Evolutionary conservation across 2,329 filamentous ascomycete genomes (phyloP).

Genomic region (Whalleya microplaca): DNA sequence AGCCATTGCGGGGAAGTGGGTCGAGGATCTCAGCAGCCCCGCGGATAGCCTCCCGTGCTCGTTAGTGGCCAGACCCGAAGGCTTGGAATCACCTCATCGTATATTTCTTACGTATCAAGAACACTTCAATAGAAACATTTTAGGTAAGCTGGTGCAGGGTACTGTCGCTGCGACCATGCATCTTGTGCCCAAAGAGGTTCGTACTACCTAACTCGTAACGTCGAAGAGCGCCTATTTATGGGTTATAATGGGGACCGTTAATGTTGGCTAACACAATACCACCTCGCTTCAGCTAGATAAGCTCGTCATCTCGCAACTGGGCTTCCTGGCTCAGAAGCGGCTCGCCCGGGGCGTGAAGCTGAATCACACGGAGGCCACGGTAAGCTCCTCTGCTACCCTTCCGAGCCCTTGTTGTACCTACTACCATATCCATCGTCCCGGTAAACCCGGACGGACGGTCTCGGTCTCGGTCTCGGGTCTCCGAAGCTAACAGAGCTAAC

Average conservation of each 20-base stretch:
- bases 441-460: too few species aligned
- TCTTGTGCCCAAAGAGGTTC: constrained; percentile 41
- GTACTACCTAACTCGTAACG: too few species aligned
- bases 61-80: background rate
- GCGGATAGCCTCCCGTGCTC: background rate
- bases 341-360: constrained; percentile 86
- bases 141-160: too few species aligned
- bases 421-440: too few species aligned
- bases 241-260: background rate
- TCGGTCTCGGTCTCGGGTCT: too few species aligned
- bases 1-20: background rate
- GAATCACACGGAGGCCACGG: constrained; percentile 87
- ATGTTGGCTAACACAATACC: constrained; percentile 5
- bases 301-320: constrained; percentile 88
- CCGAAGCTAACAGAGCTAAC: too few species aligned
- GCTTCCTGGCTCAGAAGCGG: constrained; percentile 82
- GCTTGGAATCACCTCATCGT: background rate
- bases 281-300: constrained; percentile 76
- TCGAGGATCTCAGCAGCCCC: background rate
- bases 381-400: constrained; percentile 52
- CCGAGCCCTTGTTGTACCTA: too few species aligned
- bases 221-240: too few species aligned
- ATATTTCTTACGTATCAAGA: background rate
- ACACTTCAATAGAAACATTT: background rate
- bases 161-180: constrained; percentile 33